Conservation (phyloP, 225 moss, liverwort and hornwort species). For the Ulota crispa region DNA sequence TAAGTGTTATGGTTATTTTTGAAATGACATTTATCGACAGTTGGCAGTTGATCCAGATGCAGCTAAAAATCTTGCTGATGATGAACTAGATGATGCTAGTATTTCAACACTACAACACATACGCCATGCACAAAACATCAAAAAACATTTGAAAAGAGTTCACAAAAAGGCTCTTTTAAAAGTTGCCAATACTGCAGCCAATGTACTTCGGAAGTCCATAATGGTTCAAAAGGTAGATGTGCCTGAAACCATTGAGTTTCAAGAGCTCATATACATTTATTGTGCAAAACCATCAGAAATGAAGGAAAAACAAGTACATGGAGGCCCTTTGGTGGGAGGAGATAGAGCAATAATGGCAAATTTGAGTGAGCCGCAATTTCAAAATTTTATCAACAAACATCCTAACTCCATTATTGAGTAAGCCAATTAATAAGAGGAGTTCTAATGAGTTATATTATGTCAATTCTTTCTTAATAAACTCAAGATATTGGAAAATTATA, state of each 20-base stretch:
- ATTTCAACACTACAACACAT: slow-evolving; percentile 22
- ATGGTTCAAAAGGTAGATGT: slow-evolving; percentile 25
- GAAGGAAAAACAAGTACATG: slow-evolving; percentile 65
- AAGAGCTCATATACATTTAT: slow-evolving; percentile 74
- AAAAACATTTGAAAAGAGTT: slow-evolving; percentile 32
- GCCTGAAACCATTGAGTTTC: slow-evolving; percentile 59
- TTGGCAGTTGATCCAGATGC: slow-evolving; percentile 72
- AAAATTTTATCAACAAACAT: slow-evolving; percentile 63
- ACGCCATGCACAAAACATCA: slow-evolving; percentile 7
- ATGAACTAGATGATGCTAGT: slow-evolving; percentile 48
- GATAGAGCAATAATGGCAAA: slow-evolving; percentile 86
- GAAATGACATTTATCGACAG: slow-evolving; percentile 47
- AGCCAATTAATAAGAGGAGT: neutral
- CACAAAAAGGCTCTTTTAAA: slow-evolving; percentile 41
- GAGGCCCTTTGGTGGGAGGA: slow-evolving; percentile 68
- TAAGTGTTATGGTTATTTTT: slow-evolving; percentile 10
- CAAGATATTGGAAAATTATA: too few relatives aligned
- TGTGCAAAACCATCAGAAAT: slow-evolving; percentile 92
- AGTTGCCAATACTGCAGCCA: slow-evolving; percentile 52
- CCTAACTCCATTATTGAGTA: slow-evolving; percentile 79
- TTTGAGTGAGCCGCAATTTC: slow-evolving; percentile 81
- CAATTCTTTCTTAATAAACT: too few relatives aligned
- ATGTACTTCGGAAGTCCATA: slow-evolving; percentile 34
- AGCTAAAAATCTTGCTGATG: slow-evolving; percentile 46
- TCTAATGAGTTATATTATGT: neutral